Evolutionary conservation across 1,284 basidiomycete genomes (phyloP), one percentile per base, ranked within the genome.

Genomic region (Meripilus lineatus): DNA sequence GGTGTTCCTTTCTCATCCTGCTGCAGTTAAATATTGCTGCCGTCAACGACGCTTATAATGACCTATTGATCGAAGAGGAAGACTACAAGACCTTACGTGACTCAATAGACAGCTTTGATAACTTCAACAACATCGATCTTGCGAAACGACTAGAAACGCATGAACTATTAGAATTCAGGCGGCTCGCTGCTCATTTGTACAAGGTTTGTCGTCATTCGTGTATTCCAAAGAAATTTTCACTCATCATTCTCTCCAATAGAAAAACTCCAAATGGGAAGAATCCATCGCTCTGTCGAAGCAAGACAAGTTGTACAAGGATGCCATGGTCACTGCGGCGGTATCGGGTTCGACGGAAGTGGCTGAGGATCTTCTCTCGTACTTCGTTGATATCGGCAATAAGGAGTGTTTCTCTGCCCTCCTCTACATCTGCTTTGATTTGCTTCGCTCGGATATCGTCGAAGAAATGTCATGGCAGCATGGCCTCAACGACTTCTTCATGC

Each of bases 21-120:
- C 24, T 26, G 8, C 53, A 93, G 84, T 77, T 95, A 59, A 98
- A 99, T 66, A 79, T 99, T 39, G 89, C 94, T 58, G 91, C 93
- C 15, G 93, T 99, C 59, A 99, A 99, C 62, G 93, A 96, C 54
- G 94, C 94, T 3, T 97, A 95, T 72, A 96, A 98, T 61, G 90
- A 93, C 57, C 71, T 99, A 25, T 74, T 99, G 44, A 98, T 99
- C 51, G 96, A 99, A 66, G 96, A 99, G 67, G 96, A 99, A 67
- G 95, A 99, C 65, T 93, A 93, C 71, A 93, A 95, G 66, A 97
- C 94, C 1, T 77, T 99, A 7, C 84, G 96, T 11, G 93, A 93
- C 61, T 93, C 90, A 18, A 93, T 99, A 51, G 94, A 98, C 67
- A 93, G 91, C 63, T 94, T 95, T 59, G 93, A 98, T 68, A 97